Percentiles rank a stretch among this genome's conserved stretches.
phyloP scores from a whole-genome alignment of 2,329 filamentous ascomycete genomes.

The Paraconiothyrium brasiliense region DNA sequence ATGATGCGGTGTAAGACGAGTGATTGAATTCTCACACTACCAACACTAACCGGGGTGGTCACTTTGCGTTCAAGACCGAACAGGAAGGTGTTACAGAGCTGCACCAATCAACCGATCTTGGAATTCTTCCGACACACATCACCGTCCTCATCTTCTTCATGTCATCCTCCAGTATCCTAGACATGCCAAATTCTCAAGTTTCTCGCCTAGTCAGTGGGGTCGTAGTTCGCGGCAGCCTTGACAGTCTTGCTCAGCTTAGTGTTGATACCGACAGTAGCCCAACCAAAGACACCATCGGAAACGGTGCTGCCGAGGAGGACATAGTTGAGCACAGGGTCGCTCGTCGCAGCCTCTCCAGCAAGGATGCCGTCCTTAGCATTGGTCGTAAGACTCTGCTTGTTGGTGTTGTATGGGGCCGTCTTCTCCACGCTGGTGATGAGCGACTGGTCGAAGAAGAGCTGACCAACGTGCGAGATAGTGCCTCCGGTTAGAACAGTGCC shows the following conservation, averaged over 20 bases:
- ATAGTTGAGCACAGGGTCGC: constrained; percentile 66
- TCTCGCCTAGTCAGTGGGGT: constrained; percentile 1
- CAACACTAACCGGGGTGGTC: neutral
- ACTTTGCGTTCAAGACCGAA: neutral
- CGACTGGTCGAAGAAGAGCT: constrained; percentile 70
- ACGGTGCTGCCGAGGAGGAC: constrained; percentile 61
- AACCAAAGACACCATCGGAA: constrained; percentile 33
- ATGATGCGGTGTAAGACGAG: neutral
- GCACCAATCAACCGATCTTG: neutral
- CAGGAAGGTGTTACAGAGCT: neutral
- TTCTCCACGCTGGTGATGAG: constrained; percentile 62
- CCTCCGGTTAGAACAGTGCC: constrained; percentile 51
- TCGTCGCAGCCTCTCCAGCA: constrained; percentile 56
- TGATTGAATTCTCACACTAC: neutral
- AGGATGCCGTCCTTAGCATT: constrained; percentile 63
- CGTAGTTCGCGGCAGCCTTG: constrained; percentile 24
- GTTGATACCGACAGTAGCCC: constrained; percentile 31
- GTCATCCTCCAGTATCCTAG: neutral
- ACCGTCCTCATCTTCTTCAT: neutral
- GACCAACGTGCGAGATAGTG: constrained; percentile 66
- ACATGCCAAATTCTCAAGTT: neutral
- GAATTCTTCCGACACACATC: neutral
- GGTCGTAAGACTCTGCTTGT: constrained; percentile 52
- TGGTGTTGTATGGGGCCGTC: constrained; percentile 52
- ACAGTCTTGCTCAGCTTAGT: constrained; percentile 22